Base-by-base conservation (phyloP, 306 rosid species). In the Cyclanthera cordifolia region DNA sequence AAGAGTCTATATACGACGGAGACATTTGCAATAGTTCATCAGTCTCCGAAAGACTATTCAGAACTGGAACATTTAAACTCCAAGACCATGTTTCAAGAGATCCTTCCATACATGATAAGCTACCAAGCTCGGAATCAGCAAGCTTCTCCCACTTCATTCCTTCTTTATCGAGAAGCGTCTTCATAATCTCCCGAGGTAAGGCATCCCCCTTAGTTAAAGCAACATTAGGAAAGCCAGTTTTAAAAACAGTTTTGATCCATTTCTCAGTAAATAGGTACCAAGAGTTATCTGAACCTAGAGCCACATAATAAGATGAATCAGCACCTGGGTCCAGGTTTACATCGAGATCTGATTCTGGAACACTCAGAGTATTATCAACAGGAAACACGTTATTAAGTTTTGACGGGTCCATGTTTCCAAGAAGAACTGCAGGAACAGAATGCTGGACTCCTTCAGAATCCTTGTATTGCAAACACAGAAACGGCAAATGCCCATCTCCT, bases 61-160 rank as follows among this genome's bases (percentile, higher is more conserved):
- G 75, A 77, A 87, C 91, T 8, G 98, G 98, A 74, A 93, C 96
- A 21, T 93, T 89, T 78, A 89, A 82, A 86, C 96, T 89, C 98
- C 98, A 93, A 37, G 98, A 84, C 98, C 98, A 89, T 68, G 98
- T 89, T 45, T 93, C 98, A 1, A 89, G 79, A 77, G 95, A 89
- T 81, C 96, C 98, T 79, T 89, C 95, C 88, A 79, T 83, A 77
- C 66, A 73, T 95, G 95, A 87, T 73, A 93, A 76, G 53, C 94
- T 77, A 64, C 98, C 98, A 9, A 73, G 75, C 78, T 79, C 91
- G 27, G 98, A 89, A 52, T 82, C 85, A 3, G 90, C 75, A 78
- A 93, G 93, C 81, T 82, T 89, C 73, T 85, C 91, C 98, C 98
- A 93, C 78, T 89, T 93, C 87, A 84, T 80, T 21, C 82, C 96